These are phyloP conservation scores for Cystofilobasidium ferigula DNA, from an alignment of 768 basidiomycete genomes.

Conservation along the genomic window DNA sequence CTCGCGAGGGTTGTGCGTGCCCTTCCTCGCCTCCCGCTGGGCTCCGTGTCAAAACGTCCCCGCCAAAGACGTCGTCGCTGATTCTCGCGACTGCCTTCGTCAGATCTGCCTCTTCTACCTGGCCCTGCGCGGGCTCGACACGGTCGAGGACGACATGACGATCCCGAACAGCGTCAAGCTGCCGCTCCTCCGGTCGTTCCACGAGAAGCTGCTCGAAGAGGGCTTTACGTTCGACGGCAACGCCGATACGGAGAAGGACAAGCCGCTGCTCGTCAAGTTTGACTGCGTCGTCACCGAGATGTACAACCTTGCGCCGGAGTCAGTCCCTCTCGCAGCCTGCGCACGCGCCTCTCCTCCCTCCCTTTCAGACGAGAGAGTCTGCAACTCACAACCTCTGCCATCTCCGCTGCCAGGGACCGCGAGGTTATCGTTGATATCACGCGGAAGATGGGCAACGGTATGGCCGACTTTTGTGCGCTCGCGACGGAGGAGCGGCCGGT, in stretches of 20 bases:
- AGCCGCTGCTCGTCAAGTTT: constrained; percentile 73
- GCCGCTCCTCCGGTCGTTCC: constrained; percentile 69
- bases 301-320: constrained; percentile 56
- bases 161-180: constrained; percentile 77
- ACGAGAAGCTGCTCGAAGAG: constrained; percentile 61
- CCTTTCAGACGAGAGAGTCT: too few relatives aligned
- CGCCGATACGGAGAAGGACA: constrained; percentile 80
- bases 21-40: constrained; percentile 5
- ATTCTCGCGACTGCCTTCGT: neutral
- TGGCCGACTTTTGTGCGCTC: constrained; percentile 89
- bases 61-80: neutral
- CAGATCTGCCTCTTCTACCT: constrained; percentile 94
- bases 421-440: constrained; percentile 70
- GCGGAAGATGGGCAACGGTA: constrained; percentile 79
- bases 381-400: neutral
- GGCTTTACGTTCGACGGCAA: constrained; percentile 77
- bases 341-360: neutral
- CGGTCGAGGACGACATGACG: constrained; percentile 97
- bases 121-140: constrained; percentile 86
- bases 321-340: constrained; percentile 4
- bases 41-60: constrained; percentile 3
- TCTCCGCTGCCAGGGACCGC: constrained; percentile 45
- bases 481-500: constrained; percentile 51
- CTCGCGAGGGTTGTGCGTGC: constrained; percentile 73
- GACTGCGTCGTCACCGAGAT: constrained; percentile 70